Evolutionary conservation across 179 eudicot genomes (phyloP).

Genomic region (Beta macrorhiza): DNA sequence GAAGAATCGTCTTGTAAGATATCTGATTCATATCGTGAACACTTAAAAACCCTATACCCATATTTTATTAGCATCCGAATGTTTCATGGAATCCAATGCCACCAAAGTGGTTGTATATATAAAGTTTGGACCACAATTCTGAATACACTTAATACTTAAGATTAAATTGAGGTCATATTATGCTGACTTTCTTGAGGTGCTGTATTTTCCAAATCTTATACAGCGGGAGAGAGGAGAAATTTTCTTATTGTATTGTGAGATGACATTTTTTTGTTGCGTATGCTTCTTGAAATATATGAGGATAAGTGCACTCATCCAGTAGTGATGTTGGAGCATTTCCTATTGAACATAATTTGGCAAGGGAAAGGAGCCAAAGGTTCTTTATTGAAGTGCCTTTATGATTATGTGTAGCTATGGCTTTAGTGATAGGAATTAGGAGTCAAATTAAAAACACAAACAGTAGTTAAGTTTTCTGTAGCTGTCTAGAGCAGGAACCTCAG

Average conservation of each 20-base stretch:
- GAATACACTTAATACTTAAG: background rate
- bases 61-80: background rate
- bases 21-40: background rate
- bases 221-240: background rate
- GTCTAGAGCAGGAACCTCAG: background rate
- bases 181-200: background rate
- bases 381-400: background rate
- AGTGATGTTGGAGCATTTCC: background rate
- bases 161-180: background rate
- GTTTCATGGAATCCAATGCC: background rate
- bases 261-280: background rate
- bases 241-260: background rate
- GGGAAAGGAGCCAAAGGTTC: background rate
- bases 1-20: too few relatives aligned
- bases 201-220: background rate
- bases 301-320: background rate
- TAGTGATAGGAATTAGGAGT: background rate
- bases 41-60: background rate
- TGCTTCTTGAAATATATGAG: background rate
- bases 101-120: background rate
- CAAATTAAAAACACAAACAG: background rate
- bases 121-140: background rate
- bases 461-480: background rate
- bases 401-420: background rate
- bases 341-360: background rate